phyloP scores from a whole-genome alignment of 2,329 filamentous ascomycete genomes.

The Trichophyton simii region DNA sequence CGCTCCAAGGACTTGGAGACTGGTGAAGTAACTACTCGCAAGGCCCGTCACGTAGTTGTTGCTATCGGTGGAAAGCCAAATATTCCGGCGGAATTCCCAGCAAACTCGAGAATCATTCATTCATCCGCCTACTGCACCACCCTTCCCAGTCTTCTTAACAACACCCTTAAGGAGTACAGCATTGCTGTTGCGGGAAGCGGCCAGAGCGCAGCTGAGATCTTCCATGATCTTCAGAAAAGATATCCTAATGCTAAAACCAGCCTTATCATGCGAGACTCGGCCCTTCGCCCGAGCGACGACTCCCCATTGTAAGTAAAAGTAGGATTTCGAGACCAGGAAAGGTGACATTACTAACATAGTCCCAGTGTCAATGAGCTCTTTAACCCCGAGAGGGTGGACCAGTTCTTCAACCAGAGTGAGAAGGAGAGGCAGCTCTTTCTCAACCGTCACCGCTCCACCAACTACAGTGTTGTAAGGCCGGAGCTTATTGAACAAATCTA shows the following conservation, averaged over 20 bases:
- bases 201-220: conserved; percentile 90
- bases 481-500: conserved; percentile 81
- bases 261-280: conserved; percentile 69
- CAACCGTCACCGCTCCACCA: conserved; percentile 64
- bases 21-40: conserved; percentile 28
- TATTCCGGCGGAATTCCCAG: conserved; percentile 58
- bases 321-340: conserved; percentile 4
- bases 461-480: conserved; percentile 89
- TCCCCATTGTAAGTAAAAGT: conserved; percentile 66
- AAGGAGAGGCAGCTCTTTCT: conserved; percentile 45
- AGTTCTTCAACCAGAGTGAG: conserved; percentile 56
- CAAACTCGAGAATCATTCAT: conserved; percentile 65
- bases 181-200: conserved; percentile 80
- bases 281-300: conserved; percentile 81
- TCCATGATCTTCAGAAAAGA: conserved; percentile 68
- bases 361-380: conserved; percentile 85
- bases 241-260: conserved; percentile 72
- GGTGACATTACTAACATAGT: neutral
- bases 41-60: conserved; percentile 45
- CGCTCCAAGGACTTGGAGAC: conserved; percentile 47
- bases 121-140: conserved; percentile 65
- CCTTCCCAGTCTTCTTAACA: conserved; percentile 28
- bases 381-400: conserved; percentile 72
- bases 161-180: conserved; percentile 43
- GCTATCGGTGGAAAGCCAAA: conserved; percentile 56